Conservation (phyloP, 2,329 filamentous ascomycete genomes). For the Pezicula neosporulosa region DNA sequence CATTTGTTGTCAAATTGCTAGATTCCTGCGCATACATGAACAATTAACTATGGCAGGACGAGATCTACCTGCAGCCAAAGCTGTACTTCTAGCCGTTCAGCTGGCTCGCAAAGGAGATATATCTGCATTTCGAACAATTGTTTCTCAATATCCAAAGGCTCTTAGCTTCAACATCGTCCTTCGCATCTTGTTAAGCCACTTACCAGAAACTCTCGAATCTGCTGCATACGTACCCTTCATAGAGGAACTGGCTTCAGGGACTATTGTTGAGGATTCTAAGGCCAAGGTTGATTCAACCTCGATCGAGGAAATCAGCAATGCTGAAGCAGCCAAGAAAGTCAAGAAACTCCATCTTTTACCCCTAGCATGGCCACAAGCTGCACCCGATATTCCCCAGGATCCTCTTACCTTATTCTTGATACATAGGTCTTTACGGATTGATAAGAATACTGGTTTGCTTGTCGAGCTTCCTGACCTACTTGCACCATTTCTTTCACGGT, state of each 20-base stretch:
- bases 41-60: constrained; percentile 26
- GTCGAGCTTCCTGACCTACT: constrained; percentile 65
- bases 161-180: constrained; percentile 64
- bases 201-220: constrained; percentile 69
- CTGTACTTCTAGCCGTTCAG: constrained; percentile 69
- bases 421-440: constrained; percentile 64
- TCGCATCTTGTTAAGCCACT: constrained; percentile 70
- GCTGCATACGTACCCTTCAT: constrained; percentile 60
- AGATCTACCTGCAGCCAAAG: constrained; percentile 61
- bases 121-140: constrained; percentile 56
- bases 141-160: constrained; percentile 50
- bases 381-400: constrained; percentile 47
- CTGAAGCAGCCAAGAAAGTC: constrained; percentile 60
- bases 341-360: constrained; percentile 60
- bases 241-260: constrained; percentile 41
- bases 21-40: constrained; percentile 7
- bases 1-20: constrained; percentile 2
- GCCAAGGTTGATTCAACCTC: constrained; percentile 47
- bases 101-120: constrained; percentile 65
- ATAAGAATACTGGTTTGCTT: constrained; percentile 69
- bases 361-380: constrained; percentile 47
- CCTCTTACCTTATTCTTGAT: constrained; percentile 61
- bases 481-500: constrained; percentile 62
- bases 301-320: constrained; percentile 57
- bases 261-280: constrained; percentile 30